Base-by-base conservation (phyloP, 31 red algal species). In the Odonthalia washingtoniensis region DNA sequence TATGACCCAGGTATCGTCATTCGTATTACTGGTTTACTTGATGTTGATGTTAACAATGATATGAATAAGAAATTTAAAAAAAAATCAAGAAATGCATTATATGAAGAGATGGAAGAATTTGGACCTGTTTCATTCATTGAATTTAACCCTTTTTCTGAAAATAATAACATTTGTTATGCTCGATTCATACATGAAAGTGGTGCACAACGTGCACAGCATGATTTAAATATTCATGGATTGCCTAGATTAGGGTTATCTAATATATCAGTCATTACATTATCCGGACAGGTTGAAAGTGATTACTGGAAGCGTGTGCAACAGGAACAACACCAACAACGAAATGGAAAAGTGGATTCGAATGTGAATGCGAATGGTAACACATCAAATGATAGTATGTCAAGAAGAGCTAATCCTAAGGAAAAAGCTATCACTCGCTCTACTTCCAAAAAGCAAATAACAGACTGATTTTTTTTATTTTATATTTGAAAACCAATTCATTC, bases 401-500 rank as follows among this genome's bases (percentile, higher is more conserved):
- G n/a, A n/a, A n/a, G n/a, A n/a, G n/a, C n/a, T n/a, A n/a, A n/a
- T n/a, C n/a, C n/a, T n/a, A n/a, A n/a, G n/a, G n/a, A n/a, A n/a
- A n/a, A n/a, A n/a, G n/a, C n/a, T n/a, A n/a, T n/a, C n/a, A n/a
- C n/a, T n/a, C n/a, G n/a, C n/a, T n/a, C n/a, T n/a, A n/a, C n/a
- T n/a, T n/a, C n/a, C n/a, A n/a, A n/a, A n/a, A n/a, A n/a, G n/a
- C n/a, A n/a, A n/a, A n/a, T n/a, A n/a, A n/a, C n/a, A n/a, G n/a
- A n/a, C n/a, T n/a, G n/a, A n/a, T n/a, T n/a, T n/a, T n/a, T n/a
- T n/a, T n/a, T n/a, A n/a, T n/a, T n/a, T n/a, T n/a, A n/a, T n/a
- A n/a, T n/a, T n/a, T n/a, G n/a, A n/a, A n/a, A n/a, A n/a, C 21
- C 12, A 57, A 57, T 9, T 57, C 49, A 57, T 57, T 95, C 93